Conservation (phyloP, 192 early-diverging fungal genomes). For the Backusella sp. region DNA sequence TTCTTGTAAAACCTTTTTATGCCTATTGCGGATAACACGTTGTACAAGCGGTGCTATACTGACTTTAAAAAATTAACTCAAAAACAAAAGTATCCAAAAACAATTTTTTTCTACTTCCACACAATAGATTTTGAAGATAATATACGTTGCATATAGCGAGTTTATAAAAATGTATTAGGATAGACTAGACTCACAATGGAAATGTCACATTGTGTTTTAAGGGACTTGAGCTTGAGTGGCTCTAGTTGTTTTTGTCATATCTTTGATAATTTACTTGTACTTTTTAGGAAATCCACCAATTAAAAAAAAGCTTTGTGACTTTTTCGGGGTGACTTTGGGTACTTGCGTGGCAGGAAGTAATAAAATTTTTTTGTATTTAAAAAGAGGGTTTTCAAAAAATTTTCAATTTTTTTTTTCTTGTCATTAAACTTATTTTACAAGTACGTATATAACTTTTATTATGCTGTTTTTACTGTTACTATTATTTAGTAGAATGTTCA, state of each 20-base stretch:
- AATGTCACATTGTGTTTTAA: neutral
- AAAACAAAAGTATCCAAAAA: neutral
- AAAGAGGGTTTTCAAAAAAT: neutral
- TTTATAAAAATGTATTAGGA: neutral
- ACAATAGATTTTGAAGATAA: neutral
- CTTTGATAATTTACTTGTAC: neutral
- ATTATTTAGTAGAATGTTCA: neutral
- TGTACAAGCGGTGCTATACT: neutral
- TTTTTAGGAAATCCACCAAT: neutral
- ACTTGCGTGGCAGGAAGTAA: neutral
- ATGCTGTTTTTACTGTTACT: neutral
- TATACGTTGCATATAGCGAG: neutral
- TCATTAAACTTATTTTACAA: conserved; percentile 10
- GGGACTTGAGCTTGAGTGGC: neutral
- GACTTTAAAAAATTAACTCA: neutral
- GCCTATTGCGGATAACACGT: neutral
- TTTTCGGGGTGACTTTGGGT: neutral
- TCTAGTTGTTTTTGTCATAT: neutral
- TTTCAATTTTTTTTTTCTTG: neutral
- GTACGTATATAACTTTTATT: neutral
- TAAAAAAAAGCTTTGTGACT: neutral
- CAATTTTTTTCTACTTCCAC: neutral
- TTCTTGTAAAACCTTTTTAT: neutral
- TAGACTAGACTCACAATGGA: neutral
- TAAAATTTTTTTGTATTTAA: neutral